Evolutionary conservation across 441 rosid genomes (phyloP), one percentile per base, ranked within the genome.

Genomic region (Populus hybrid): DNA sequence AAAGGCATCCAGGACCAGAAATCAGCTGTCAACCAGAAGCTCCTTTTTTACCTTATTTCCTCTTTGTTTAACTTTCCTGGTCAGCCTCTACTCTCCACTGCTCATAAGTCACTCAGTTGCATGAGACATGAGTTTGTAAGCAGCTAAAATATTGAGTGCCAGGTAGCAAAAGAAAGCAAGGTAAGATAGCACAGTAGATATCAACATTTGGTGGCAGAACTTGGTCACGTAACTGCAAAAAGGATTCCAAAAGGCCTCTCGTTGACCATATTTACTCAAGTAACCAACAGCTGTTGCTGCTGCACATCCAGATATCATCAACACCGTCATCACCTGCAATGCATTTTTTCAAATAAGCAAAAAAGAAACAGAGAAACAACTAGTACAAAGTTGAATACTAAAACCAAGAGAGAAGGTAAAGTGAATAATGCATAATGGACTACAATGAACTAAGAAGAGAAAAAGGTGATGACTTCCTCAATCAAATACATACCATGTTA

Each of bases 261-360:
- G 76, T 72, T 87, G 86, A 11, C 95, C 95, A 24, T 81, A 80
- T 28, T 69, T 74, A 42, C 90, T 80, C 76, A 90, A 82, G 66
- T 79, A 82, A 2, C 91, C 92, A 21, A 86, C 74, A 2, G 95
- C 89, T 0, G 85, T 82, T 14, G 79, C 93, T 21, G 93, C 92
- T 7, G 88, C 85, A 73, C 91, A 85, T 67, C 89, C 93, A 18
- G 93, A 83, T 38, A 79, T 81, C 79, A 86, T 71, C 83, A 89
- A 28, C 84, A 84, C 79, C 89, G 73, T 84, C 77, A 86, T 82
- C 76, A 82, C 89, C 95, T 91, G 90, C 75, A 76, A 75, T 29
- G 7, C 73, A 72, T 64, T 33, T 33, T 33, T 33, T 33, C 35
- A 33, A 33, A 42, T 42, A 14, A 50, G 59, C 8, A 16, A 5